Percentiles rank a stretch among this genome's conserved stretches.
Evolutionary conservation across 257 asterid genomes (phyloP).

Genomic region (Solanum clarkiae): DNA sequence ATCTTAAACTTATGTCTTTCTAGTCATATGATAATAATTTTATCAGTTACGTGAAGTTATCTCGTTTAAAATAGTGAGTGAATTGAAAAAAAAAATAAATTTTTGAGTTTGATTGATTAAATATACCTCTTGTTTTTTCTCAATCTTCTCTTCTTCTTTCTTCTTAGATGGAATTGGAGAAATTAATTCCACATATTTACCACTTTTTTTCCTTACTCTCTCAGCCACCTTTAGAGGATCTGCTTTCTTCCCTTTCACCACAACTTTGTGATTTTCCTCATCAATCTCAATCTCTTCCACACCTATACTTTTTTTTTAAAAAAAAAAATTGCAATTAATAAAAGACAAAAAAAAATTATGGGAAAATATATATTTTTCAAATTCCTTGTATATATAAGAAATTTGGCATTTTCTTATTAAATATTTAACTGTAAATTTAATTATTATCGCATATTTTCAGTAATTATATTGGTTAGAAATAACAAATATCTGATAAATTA

Average conservation of each 20-base stretch:
- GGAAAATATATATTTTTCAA: not conserved
- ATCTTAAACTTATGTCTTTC: not conserved
- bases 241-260: conserved; percentile 38
- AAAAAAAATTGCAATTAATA: not conserved
- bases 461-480: rapidly evolving
- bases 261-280: conserved; percentile 30
- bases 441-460: not conserved
- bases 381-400: not conserved
- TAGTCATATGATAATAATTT: not conserved
- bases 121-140: conserved; percentile 22
- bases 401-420: not conserved
- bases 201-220: conserved; percentile 48
- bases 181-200: conserved; percentile 47
- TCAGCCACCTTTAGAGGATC: conserved; percentile 47
- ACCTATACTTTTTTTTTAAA: conserved; percentile 13
- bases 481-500: not conserved
- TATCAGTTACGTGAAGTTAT: not conserved
- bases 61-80: no score
- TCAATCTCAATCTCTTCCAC: conserved; percentile 50
- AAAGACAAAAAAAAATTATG: not conserved
- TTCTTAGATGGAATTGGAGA: conserved; percentile 26
- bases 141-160: conserved; percentile 15
- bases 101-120: not conserved
- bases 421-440: not conserved
- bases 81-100: not conserved